These are phyloP conservation scores for Daedalea quercina DNA, from an alignment of 768 basidiomycete species.

Conservation along the genomic window DNA sequence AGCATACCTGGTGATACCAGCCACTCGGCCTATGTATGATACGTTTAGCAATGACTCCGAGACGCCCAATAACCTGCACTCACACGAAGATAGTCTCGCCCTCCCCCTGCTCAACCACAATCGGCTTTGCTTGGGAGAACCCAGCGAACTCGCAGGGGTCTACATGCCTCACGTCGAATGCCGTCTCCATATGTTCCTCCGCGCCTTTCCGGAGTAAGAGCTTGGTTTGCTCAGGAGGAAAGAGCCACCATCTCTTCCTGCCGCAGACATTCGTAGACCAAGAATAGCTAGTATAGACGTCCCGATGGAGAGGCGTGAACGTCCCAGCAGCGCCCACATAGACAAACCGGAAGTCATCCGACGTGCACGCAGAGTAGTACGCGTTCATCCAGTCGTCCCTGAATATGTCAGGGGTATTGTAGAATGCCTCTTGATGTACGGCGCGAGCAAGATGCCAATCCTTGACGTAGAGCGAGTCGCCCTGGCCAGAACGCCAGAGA, in stretches of 20 bases:
- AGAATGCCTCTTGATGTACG: conserved; percentile 10
- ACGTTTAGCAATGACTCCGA: neutral
- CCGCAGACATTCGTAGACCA: conserved; percentile 25
- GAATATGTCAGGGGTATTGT: conserved; percentile 21
- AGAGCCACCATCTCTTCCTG: conserved; percentile 25
- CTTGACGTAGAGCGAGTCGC: conserved; percentile 20
- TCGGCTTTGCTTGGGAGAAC: conserved; percentile 9
- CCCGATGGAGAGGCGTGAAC: conserved; percentile 23
- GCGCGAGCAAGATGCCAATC: conserved; percentile 23
- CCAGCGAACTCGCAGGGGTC: conserved; percentile 10
- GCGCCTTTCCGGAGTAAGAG: conserved; percentile 15
- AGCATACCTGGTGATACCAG: conserved; percentile 21
- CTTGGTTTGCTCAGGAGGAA: conserved; percentile 18
- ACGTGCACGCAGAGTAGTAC: conserved; percentile 19
- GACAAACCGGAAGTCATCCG: conserved; percentile 25
- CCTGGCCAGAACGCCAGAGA: conserved; percentile 14
- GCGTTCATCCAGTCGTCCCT: conserved; percentile 27
- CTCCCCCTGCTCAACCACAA: conserved; percentile 19
- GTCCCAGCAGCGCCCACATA: conserved; percentile 22
- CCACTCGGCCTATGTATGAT: conserved; percentile 17
- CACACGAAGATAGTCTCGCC: conserved; percentile 26
- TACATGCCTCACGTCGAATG: conserved; percentile 18
- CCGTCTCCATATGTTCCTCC: conserved; percentile 11
- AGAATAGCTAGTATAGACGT: conserved; percentile 25
- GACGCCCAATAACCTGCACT: neutral